A percentile compares a stretch with the other conserved stretches of the same genome.
These are phyloP conservation scores for Trypethelium eluteriae DNA, from an alignment of 495 filamentous ascomycete species.

Conservation along the genomic window DNA sequence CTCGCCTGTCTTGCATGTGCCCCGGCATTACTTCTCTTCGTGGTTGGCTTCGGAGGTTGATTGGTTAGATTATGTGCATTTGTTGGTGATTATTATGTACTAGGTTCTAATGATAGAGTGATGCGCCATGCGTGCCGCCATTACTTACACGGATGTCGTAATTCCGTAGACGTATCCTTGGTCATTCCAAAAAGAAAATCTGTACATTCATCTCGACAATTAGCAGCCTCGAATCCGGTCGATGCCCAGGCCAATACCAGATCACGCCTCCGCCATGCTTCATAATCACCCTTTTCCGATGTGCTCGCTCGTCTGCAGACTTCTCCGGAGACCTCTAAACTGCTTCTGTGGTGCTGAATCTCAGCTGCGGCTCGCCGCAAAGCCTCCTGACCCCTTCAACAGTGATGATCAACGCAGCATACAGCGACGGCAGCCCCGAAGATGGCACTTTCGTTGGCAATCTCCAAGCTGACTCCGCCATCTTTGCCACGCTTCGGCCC, in stretches of 20 bases:
- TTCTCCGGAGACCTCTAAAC: background rate
- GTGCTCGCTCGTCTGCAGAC: background rate
- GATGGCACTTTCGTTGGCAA: conserved; percentile 54
- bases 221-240: background rate
- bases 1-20: background rate
- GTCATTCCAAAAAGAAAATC: background rate
- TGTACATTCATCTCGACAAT: conserved; percentile 1
- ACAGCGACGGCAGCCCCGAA: conserved; percentile 56
- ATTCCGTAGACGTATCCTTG: background rate
- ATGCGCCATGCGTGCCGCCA: background rate
- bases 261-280: background rate
- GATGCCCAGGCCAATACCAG: background rate
- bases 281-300: background rate
- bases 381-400: conserved; percentile 8
- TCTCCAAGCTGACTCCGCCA: conserved; percentile 44
- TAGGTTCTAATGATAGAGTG: background rate
- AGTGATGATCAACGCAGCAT: conserved; percentile 37
- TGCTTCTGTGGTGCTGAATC: background rate
- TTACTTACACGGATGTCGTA: background rate
- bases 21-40: background rate
- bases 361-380: background rate
- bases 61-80: background rate
- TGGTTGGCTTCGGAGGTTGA: background rate
- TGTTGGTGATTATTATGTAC: background rate
- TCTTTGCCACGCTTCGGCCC: conserved; percentile 13